Base-by-base conservation (phyloP, 1,139 yeast species). In the Hansenula sp. region DNA sequence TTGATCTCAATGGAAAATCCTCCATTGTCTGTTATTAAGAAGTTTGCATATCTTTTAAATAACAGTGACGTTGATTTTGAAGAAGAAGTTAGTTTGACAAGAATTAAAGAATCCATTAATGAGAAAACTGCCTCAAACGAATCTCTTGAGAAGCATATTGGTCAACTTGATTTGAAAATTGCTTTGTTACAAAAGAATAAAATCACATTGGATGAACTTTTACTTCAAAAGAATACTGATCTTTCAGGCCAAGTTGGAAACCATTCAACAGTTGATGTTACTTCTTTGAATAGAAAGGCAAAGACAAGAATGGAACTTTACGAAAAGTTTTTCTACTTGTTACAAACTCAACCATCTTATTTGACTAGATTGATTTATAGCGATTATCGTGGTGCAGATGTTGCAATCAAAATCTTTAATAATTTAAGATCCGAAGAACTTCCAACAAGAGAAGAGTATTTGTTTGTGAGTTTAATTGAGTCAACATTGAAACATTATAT, bases 261-360 rank as follows among this genome's bases (percentile, higher is more conserved):
- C 26, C 37, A 31, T 10, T 43, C 50, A 3, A 41, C 51, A 4
- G 45, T 53, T 36, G 57, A 53, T 36, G 50, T 56, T n/a, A 42
- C 48, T 10, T 52, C 60, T 1, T 43, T 56, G 38, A 52, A 56
- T 37, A 54, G 56, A 44, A 46, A 49, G 14, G 55, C 59, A 9
- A 52, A 55, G 36, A 52, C 50, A 2, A 49, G 54, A 41, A 53
- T 57, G 51, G 61, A 54, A 29, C 32, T 78, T 1, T 86, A 84
- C 60, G 96, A 85, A 53, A 82, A 86, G 9, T 60, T 92, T 42
- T 82, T 92, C 52, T 92, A 83, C 53, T 66, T 90, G 34, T 62
- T 94, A 31, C 98, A 94, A 58, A 86, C 96, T 0, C 88, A 86
- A 55, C 89, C 96, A 1, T 62, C 62, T 1, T 92, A 92, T 56